Evolutionary conservation across 2,329 filamentous ascomycete genomes (phyloP).

Genomic region (Byssothecium circinans): DNA sequence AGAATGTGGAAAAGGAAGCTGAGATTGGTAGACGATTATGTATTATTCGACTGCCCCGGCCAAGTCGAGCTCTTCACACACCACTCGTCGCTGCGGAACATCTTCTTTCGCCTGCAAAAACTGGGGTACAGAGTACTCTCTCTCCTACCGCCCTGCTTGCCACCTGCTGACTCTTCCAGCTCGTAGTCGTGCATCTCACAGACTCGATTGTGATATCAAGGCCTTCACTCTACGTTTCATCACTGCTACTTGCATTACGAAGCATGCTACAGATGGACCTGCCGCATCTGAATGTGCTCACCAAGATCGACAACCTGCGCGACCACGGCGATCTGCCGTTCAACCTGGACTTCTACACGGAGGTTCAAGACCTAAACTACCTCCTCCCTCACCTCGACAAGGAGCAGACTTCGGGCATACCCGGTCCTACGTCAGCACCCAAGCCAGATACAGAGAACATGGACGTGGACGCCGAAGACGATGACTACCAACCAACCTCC

Average conservation of each 20-base stretch:
- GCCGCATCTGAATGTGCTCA: constrained; percentile 91
- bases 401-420: constrained; percentile 59
- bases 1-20: constrained; percentile 12
- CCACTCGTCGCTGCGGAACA: constrained; percentile 86
- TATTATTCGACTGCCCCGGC: constrained; percentile 94
- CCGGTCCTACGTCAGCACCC: constrained; percentile 24
- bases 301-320: constrained; percentile 93
- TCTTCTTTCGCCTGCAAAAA: constrained; percentile 89
- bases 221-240: constrained; percentile 92
- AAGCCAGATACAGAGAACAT: constrained; percentile 5
- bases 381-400: constrained; percentile 77
- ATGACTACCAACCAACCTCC: constrained; percentile 38
- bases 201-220: constrained; percentile 93
- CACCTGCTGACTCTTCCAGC: constrained; percentile 55
- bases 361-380: constrained; percentile 89
- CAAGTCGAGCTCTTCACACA: constrained; percentile 98
- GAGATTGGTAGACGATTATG: constrained; percentile 70
- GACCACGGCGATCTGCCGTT: constrained; percentile 86
- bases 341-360: constrained; percentile 95
- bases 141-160: constrained; percentile 23
- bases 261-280: constrained; percentile 99
- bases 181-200: constrained; percentile 89
- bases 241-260: constrained; percentile 85
- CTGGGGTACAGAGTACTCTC: constrained; percentile 80
- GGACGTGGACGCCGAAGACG: constrained; percentile 49